phyloP scores from a whole-genome alignment of 73 alveolate genomes.

The Tetrahymena borealis region DNA sequence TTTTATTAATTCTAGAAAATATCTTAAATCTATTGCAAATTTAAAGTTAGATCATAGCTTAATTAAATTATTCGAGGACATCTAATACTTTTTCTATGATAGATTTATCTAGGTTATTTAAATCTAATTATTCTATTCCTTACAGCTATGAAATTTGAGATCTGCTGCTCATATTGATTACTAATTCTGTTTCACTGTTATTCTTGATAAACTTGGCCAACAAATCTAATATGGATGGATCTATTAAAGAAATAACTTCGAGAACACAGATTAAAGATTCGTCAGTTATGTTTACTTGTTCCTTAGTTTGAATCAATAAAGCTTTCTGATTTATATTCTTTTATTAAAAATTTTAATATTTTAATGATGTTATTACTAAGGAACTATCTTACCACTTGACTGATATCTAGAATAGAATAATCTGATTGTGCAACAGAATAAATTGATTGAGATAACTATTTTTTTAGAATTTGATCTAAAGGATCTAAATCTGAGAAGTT shows the following conservation, averaged over 20 bases:
- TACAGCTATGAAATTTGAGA: neutral
- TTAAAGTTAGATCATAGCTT: neutral
- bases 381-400: neutral
- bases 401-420: neutral
- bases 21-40: neutral
- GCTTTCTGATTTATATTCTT: neutral
- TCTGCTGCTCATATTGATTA: neutral
- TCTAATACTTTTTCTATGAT: neutral
- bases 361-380: neutral
- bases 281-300: neutral
- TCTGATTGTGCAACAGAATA: neutral
- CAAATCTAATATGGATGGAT: neutral
- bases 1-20: neutral
- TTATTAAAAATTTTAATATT: neutral
- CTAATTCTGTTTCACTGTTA: neutral
- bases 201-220: neutral
- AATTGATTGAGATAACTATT: neutral
- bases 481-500: neutral
- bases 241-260: neutral
- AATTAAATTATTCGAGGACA: neutral
- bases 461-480: neutral
- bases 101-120: neutral
- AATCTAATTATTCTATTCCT: neutral
- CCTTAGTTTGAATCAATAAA: neutral
- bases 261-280: neutral